Percentiles rank a stretch among this genome's conserved stretches.
These are phyloP conservation scores for Baorangia bicolor DNA, from an alignment of 768 basidiomycete genomes.

Conservation along the genomic window DNA sequence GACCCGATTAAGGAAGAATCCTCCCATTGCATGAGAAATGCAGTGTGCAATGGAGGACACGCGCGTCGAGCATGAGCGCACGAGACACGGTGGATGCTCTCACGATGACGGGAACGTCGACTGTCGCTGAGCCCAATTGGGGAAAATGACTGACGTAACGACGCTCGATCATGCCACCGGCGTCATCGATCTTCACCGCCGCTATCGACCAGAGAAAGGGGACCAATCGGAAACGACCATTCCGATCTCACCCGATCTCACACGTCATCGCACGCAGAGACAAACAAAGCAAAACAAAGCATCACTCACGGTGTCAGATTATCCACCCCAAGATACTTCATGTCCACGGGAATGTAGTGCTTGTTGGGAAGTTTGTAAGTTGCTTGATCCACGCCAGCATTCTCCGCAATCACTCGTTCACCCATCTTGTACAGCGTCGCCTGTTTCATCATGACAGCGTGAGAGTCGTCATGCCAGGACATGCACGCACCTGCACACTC, in stretches of 20 bases:
- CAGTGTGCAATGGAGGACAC: neutral
- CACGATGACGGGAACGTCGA: conserved; percentile 16
- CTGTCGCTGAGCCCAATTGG: neutral
- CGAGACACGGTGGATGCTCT: conserved; percentile 1
- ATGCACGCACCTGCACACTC: conserved; percentile 73
- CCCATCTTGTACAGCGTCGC: conserved; percentile 93
- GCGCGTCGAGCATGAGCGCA: neutral
- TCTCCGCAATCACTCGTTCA: conserved; percentile 65
- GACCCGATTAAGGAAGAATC: conserved; percentile 2
- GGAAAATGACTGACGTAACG: conserved; percentile 22
- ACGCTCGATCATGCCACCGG: conserved; percentile 24
- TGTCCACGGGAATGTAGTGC: conserved; percentile 89
- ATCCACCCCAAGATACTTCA: conserved; percentile 69
- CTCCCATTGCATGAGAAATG: neutral
- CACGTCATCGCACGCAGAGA: conserved; percentile 16
- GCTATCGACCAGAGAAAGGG: neutral
- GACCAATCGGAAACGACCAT: conserved; percentile 11
- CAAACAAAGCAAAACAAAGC: conserved; percentile 5
- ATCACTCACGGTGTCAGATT: conserved; percentile 61
- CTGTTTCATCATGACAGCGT: conserved; percentile 37
- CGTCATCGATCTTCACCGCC: conserved; percentile 30
- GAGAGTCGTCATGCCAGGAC: neutral
- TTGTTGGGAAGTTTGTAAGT: conserved; percentile 87
- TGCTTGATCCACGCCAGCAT: conserved; percentile 55
- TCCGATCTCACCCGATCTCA: conserved; percentile 11